A percentile compares a stretch with the other conserved stretches of the same genome.
These are phyloP conservation scores for Mycena haematopus DNA, from an alignment of 768 basidiomycete genomes.

Conservation along the genomic window DNA sequence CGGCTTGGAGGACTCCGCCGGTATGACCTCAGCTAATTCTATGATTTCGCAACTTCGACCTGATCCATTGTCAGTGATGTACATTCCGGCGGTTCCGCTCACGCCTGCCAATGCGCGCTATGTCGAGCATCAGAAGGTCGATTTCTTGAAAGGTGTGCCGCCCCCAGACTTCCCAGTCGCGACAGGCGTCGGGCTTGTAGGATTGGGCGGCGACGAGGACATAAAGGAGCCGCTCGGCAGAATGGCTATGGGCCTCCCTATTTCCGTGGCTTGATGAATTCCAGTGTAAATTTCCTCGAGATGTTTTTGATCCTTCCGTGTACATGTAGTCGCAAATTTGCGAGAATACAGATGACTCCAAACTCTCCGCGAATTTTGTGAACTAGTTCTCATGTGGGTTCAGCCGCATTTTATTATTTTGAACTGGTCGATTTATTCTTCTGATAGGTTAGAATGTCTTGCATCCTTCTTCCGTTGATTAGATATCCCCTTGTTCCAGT, in stretches of 20 bases:
- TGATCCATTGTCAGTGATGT: slow-evolving; percentile 59
- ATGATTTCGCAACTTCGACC: slow-evolving; percentile 11
- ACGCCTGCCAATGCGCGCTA: slow-evolving; percentile 69
- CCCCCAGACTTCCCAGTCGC: slow-evolving; percentile 76
- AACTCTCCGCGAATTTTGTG: not conserved
- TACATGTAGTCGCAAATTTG: not conserved
- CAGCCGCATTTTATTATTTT: no score
- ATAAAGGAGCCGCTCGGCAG: slow-evolving; percentile 43
- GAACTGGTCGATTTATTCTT: no score
- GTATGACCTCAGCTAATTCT: slow-evolving; percentile 31
- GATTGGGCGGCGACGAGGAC: slow-evolving; percentile 43
- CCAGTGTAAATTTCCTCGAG: not conserved
- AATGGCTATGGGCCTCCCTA: slow-evolving; percentile 49
- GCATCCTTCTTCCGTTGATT: no score
- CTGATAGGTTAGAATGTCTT: no score
- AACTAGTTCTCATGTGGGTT: no score
- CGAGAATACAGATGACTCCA: not conserved
- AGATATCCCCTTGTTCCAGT: no score
- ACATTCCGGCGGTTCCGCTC: slow-evolving; percentile 75
- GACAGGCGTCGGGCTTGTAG: slow-evolving; percentile 44
- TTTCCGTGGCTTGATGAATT: slow-evolving; percentile 33
- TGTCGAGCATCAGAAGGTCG: slow-evolving; percentile 63
- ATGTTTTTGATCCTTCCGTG: not conserved
- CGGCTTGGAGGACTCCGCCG: slow-evolving; percentile 54
- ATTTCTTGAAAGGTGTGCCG: slow-evolving; percentile 63